Conservation (phyloP, 306 rosid genomes). For the Senna siamea region DNA sequence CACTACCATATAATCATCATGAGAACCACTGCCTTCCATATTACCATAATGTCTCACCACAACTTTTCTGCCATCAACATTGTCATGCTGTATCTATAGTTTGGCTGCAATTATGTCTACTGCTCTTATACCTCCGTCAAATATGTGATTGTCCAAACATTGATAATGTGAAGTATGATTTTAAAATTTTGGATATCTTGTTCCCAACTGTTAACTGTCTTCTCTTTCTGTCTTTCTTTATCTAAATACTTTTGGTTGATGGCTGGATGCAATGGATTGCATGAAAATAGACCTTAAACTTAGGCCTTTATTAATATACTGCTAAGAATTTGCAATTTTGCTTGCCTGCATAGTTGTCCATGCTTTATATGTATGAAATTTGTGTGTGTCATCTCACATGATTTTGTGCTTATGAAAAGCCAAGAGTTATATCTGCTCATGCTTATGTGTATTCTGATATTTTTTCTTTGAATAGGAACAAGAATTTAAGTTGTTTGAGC, state of each 20-base stretch:
- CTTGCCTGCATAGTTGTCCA: conserved; percentile 1
- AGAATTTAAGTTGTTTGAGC: conserved; percentile 78
- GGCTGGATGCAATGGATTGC: not conserved
- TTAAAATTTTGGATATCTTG: not conserved
- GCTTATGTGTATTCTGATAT: conserved; percentile 26
- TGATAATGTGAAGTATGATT: not conserved
- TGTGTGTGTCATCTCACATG: conserved; percentile 24
- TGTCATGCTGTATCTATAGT: not conserved
- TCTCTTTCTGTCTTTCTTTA: not conserved
- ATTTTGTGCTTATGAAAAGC: conserved; percentile 18
- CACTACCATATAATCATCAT: not conserved
- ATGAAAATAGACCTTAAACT: not conserved
- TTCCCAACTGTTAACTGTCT: not conserved
- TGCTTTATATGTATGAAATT: conserved; percentile 9
- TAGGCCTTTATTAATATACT: not conserved
- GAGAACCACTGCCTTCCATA: not conserved
- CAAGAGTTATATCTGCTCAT: conserved; percentile 5
- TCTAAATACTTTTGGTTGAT: not conserved
- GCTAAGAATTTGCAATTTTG: not conserved
- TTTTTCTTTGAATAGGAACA: conserved; percentile 66
- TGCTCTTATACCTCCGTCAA: not conserved
- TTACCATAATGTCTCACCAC: not conserved
- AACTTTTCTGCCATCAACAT: not conserved
- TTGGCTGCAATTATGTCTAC: not conserved
- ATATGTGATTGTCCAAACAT: not conserved